These are phyloP conservation scores for Teratosphaeriaceae sp. DNA, from an alignment of 2,329 filamentous ascomycete species.

Conservation along the genomic window DNA sequence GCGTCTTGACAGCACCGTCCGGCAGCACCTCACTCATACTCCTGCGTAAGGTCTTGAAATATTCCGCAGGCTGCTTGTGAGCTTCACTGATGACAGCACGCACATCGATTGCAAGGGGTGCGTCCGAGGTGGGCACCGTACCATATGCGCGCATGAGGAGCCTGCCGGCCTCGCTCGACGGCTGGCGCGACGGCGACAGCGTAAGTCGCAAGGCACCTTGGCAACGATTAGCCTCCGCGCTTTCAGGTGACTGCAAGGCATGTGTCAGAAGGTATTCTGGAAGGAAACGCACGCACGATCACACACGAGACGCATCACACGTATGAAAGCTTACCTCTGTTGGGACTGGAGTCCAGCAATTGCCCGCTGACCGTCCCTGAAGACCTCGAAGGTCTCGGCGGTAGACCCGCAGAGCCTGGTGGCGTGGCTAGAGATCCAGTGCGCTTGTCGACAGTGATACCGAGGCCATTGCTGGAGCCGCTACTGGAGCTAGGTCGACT, in stretches of 20 bases:
- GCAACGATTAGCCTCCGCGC: constrained; percentile 13
- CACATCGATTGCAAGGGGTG: constrained; percentile 60
- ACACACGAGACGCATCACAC: too few relatives aligned
- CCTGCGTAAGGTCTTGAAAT: constrained; percentile 62
- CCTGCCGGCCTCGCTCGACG: constrained; percentile 43
- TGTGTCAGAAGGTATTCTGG: constrained; percentile 8
- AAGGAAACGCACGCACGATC: too few relatives aligned
- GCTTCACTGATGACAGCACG: constrained; percentile 57
- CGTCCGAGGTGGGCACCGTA: constrained; percentile 48
- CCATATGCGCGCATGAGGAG: constrained; percentile 76
- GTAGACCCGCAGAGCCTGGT: constrained; percentile 30
- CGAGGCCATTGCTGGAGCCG: constrained; percentile 18
- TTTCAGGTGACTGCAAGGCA: constrained; percentile 14
- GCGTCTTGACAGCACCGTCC: constrained; percentile 69
- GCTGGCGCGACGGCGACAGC: constrained; percentile 26
- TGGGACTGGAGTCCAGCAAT: constrained; percentile 27
- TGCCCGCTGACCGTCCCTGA: constrained; percentile 35
- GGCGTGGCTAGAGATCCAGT: constrained; percentile 24
- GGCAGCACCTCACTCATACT: constrained; percentile 70
- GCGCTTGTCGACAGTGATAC: constrained; percentile 19
- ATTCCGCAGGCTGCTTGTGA: constrained; percentile 4
- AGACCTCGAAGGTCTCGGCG: constrained; percentile 30
- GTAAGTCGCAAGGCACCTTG: constrained; percentile 20
- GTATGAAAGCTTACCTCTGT: constrained; percentile 28
- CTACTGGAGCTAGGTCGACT: constrained; percentile 11